Percentiles rank a stretch among this genome's conserved stretches.
Evolutionary conservation across 257 asterid species (phyloP).

Genomic region (Solanum dulcamara): DNA sequence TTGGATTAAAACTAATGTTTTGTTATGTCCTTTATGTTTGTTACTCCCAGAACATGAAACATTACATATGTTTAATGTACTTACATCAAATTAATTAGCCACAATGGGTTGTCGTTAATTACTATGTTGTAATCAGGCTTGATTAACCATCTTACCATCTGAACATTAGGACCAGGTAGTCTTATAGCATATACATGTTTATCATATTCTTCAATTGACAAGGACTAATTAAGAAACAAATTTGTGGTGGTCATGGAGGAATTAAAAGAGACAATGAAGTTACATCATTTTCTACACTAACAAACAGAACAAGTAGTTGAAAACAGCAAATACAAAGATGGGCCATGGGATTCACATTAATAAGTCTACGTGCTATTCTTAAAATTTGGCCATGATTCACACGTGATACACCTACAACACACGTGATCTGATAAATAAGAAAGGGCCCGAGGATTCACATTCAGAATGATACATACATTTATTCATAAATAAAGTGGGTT

Average conservation of each 20-base stretch:
- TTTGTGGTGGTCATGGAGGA: background rate
- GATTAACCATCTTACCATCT: background rate
- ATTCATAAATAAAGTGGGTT: background rate
- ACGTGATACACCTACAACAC: background rate
- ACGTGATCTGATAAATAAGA: background rate
- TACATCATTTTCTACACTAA: background rate
- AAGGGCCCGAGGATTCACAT: background rate
- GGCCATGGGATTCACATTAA: background rate
- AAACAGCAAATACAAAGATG: background rate
- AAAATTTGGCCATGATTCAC: background rate
- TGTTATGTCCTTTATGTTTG: background rate
- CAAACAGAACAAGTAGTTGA: background rate
- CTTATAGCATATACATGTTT: background rate
- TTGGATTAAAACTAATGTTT: background rate
- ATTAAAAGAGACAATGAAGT: background rate
- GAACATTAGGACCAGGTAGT: background rate
- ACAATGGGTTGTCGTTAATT: background rate
- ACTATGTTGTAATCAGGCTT: background rate
- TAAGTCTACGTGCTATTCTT: background rate
- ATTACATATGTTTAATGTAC: background rate
- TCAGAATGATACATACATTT: background rate
- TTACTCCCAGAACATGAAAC: background rate
- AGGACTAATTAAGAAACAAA: background rate
- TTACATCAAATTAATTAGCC: background rate
- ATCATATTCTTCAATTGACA: background rate